Percentiles rank a stretch among this genome's conserved stretches.
phyloP scores from a whole-genome alignment of 78 protist genomes.

The Protostelium mycophagum region DNA sequence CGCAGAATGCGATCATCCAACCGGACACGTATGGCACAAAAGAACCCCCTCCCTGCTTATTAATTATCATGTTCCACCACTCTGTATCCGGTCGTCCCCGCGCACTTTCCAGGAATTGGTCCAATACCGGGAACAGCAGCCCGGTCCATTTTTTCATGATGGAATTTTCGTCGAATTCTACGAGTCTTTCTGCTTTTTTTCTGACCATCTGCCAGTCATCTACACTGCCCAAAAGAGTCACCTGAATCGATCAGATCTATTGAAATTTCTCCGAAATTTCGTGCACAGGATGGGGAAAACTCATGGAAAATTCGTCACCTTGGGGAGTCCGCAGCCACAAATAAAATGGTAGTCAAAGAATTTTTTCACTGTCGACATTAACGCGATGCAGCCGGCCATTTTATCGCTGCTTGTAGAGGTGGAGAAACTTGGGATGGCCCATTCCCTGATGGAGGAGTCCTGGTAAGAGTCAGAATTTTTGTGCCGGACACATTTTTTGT shows the following conservation, averaged over 20 bases:
- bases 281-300: too few species aligned
- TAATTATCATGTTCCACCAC: conserved; percentile 37
- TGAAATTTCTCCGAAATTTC: too few species aligned
- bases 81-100: conserved; percentile 18
- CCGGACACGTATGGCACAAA: conserved; percentile 58
- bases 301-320: too few species aligned
- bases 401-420: conserved; percentile 42
- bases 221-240: conserved; percentile 23
- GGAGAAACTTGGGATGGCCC: conserved; percentile 25
- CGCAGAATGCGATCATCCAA: conserved; percentile 56
- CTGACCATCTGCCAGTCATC: conserved; percentile 28
- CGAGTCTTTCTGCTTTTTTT: conserved; percentile 2
- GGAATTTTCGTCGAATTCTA: conserved; percentile 21
- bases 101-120: conserved; percentile 18
- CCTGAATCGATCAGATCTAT: too few species aligned
- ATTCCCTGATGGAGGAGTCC: conserved; percentile 36
- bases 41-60: conserved; percentile 22
- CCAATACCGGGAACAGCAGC: conserved; percentile 18
- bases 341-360: conserved; percentile 26
- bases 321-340: conserved; percentile 51
- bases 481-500: too few species aligned
- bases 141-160: conserved; percentile 28
- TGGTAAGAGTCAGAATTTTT: too few species aligned
- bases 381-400: conserved; percentile 8
- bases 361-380: conserved; percentile 39